phyloP scores from a whole-genome alignment of 805 yeast genomes.

The Kluyveromyces siamensis region DNA sequence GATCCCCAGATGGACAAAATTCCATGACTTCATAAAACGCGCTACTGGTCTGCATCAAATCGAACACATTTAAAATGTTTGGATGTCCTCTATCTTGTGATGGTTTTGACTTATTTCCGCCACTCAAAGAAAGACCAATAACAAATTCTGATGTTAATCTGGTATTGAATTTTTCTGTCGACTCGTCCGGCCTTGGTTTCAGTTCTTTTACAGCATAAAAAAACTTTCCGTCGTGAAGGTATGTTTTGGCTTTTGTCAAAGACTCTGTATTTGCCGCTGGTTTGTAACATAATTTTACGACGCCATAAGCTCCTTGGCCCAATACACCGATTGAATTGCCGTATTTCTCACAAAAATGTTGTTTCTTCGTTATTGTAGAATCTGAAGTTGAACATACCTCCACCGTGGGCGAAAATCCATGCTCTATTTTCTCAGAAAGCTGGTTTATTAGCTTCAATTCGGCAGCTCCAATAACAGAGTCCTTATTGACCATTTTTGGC shows the following conservation, averaged over 20 bases:
- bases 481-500: conserved; percentile 20
- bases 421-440: conserved; percentile 39
- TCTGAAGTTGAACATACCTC: conserved; percentile 9
- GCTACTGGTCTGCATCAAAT: conserved; percentile 64
- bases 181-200: conserved; percentile 72
- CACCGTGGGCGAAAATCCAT: conserved; percentile 21
- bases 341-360: conserved; percentile 36
- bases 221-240: conserved; percentile 57
- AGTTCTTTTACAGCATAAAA: conserved; percentile 86
- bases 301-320: conserved; percentile 97
- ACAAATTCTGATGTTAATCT: conserved; percentile 82
- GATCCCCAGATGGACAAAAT: conserved; percentile 78
- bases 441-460: conserved; percentile 41
- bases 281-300: conserved; percentile 74
- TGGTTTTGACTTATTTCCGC: conserved; percentile 28
- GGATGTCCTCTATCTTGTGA: conserved; percentile 20
- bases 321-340: conserved; percentile 45
- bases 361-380: conserved; percentile 17
- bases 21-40: conserved; percentile 88
- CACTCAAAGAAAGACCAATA: conserved; percentile 67
- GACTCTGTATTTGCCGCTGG: conserved; percentile 8
- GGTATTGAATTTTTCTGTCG: conserved; percentile 85
- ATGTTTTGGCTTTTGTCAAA: conserved; percentile 36
- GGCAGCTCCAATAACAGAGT: conserved; percentile 40
- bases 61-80: conserved; percentile 71